phyloP scores from a whole-genome alignment of 768 basidiomycete species.

The Boletellus sp. region DNA sequence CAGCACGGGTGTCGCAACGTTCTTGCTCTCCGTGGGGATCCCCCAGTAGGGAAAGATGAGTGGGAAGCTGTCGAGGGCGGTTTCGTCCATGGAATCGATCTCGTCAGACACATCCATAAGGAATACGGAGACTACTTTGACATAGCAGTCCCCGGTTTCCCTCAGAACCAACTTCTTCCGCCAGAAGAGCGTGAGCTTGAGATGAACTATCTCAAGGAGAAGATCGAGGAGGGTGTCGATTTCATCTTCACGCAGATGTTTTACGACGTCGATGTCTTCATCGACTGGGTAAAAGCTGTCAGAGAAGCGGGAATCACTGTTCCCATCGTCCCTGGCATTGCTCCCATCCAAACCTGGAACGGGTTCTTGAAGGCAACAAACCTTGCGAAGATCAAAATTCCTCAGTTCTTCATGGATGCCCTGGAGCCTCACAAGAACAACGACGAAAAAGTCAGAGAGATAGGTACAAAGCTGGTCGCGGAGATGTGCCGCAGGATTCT shows the following conservation, averaged over 20 bases:
- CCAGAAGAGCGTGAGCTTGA: slow-evolving; percentile 73
- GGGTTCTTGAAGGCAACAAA: slow-evolving; percentile 84
- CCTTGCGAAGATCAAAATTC: slow-evolving; percentile 76
- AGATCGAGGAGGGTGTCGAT: slow-evolving; percentile 83
- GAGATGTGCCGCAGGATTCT: slow-evolving; percentile 91
- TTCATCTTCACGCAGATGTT: slow-evolving; percentile 99
- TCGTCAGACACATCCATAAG: slow-evolving; percentile 81
- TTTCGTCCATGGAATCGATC: slow-evolving; percentile 87
- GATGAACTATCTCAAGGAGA: slow-evolving; percentile 83
- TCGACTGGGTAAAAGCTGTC: slow-evolving; percentile 82
- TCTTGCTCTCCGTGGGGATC: slow-evolving; percentile 90
- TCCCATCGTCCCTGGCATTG: slow-evolving; percentile 91
- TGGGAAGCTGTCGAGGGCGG: slow-evolving; percentile 94
- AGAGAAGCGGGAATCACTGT: slow-evolving; percentile 83
- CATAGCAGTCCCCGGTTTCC: slow-evolving; percentile 91
- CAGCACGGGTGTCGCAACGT: slow-evolving; percentile 86
- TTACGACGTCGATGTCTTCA: slow-evolving; percentile 89
- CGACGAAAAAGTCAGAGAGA: slow-evolving; percentile 87
- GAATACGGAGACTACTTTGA: slow-evolving; percentile 92
- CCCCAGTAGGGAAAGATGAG: slow-evolving; percentile 80
- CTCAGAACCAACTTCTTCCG: slow-evolving; percentile 72
- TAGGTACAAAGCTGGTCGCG: slow-evolving; percentile 92
- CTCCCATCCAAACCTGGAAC: slow-evolving; percentile 95
- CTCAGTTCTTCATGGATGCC: slow-evolving; percentile 66
- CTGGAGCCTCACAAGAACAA: slow-evolving; percentile 87